A percentile compares a stretch with the other conserved stretches of the same genome.
Conservation (phyloP, 805 yeast genomes). For the Ogataea salicorniae region DNA sequence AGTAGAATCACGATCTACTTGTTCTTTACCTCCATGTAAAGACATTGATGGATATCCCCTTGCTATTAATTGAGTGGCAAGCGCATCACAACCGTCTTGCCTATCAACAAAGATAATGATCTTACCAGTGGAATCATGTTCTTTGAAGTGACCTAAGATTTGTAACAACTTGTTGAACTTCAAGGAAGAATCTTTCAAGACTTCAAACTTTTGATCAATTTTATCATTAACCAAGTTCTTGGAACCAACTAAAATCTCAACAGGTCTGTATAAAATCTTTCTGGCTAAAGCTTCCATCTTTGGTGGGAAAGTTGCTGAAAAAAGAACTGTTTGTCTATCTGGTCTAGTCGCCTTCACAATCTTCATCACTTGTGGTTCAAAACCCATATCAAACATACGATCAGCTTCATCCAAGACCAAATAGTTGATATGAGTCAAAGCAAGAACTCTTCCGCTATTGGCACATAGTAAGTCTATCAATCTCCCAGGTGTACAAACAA, state of each 20-base stretch:
- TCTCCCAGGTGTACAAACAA: constrained; percentile 95
- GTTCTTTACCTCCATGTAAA: constrained; percentile 91
- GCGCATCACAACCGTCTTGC: constrained; percentile 77
- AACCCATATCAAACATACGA: constrained; percentile 93
- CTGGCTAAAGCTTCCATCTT: constrained; percentile 74
- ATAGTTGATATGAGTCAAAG: constrained; percentile 64
- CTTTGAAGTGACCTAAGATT: constrained; percentile 44
- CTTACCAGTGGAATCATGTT: constrained; percentile 38
- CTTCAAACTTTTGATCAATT: constrained; percentile 64
- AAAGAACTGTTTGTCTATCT: constrained; percentile 82
- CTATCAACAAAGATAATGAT: constrained; percentile 81
- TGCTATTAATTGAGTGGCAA: constrained; percentile 48
- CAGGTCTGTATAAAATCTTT: constrained; percentile 55
- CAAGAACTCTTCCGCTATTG: constrained; percentile 71
- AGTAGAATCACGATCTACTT: constrained; percentile 72
- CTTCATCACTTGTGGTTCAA: constrained; percentile 90
- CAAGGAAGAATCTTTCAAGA: constrained; percentile 53
- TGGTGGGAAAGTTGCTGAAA: constrained; percentile 90
- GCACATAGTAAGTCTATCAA: constrained; percentile 83
- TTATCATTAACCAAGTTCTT: constrained; percentile 77
- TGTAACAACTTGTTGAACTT: constrained; percentile 55
- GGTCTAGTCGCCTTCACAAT: constrained; percentile 74
- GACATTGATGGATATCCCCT: constrained; percentile 57
- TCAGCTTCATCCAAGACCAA: constrained; percentile 96
- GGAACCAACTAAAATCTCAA: constrained; percentile 76